Percentiles rank a stretch among this genome's conserved stretches.
These are phyloP conservation scores for Strobilomyces confusus DNA, from an alignment of 768 basidiomycete genomes.

Conservation along the genomic window DNA sequence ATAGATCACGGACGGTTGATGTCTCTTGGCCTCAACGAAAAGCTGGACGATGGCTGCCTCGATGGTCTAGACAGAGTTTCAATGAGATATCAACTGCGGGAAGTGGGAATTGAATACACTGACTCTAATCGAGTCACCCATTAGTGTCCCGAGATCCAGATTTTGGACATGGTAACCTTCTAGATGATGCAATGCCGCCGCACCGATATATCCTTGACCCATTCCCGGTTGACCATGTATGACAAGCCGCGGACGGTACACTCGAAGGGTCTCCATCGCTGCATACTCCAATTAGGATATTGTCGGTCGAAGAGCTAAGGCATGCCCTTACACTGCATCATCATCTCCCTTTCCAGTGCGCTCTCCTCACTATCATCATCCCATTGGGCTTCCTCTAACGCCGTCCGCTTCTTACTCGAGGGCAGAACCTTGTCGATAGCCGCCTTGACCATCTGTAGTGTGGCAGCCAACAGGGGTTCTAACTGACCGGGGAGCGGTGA, in stretches of 20 bases:
- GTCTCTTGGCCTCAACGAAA: constrained; percentile 94
- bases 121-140: constrained; percentile 88
- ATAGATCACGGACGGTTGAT: constrained; percentile 94
- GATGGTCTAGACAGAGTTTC: constrained; percentile 50
- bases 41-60: constrained; percentile 94
- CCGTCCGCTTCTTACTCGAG: constrained; percentile 71
- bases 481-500: constrained; percentile 83
- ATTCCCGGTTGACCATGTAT: constrained; percentile 80
- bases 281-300: constrained; percentile 6
- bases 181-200: constrained; percentile 87
- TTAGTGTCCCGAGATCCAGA: constrained; percentile 82
- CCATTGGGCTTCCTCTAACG: constrained; percentile 93
- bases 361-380: constrained; percentile 80
- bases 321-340: constrained; percentile 71
- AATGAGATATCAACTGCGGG: neutral
- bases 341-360: constrained; percentile 84
- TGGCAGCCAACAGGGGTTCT: constrained; percentile 64
- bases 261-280: constrained; percentile 90
- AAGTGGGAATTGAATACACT: constrained; percentile 25
- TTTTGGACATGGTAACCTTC: constrained; percentile 96
- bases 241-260: constrained; percentile 86
- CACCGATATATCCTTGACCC: constrained; percentile 89
- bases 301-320: neutral
- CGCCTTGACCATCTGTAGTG: constrained; percentile 67
- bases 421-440: constrained; percentile 77